Base-by-base conservation (phyloP, 345 rosid species). In the Eucalyptus melliodora region DNA sequence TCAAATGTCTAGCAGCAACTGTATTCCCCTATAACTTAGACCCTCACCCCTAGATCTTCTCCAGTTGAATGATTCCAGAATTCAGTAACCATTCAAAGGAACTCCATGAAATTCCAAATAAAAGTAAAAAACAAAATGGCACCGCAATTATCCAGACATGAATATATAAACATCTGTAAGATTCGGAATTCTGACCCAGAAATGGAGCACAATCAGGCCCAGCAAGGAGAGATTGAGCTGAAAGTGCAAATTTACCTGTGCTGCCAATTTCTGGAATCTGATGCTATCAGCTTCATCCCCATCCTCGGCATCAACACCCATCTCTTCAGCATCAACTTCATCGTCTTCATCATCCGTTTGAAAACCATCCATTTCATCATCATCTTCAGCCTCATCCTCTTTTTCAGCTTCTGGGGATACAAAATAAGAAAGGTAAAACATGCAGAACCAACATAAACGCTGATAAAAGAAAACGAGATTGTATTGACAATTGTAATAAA, bases 341-440 rank as follows among this genome's bases (percentile, higher is more conserved):
- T 95, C 96, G 40, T 95, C 96, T 13, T 98, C 99, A 69, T 96
- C 99, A 92, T 97, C 98, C 77, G 96, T 96, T 88, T 93, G 94
- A 91, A 96, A 96, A 91, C 99, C 98, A 93, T 97, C 97, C 97
- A 96, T 98, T 72, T 96, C 97, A 93, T 94, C 99, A 90, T 96
- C 98, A 93, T 94, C 96, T 91, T 94, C 99, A 50, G 91, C 96
- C 92, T 94, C 97, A 86, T 93, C 95, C 50, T 91, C 99, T 92
- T 98, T 96, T 13, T 96, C 99, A 92, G 98, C 96, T 94, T 96
- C 99, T 98, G 94, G 47, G 16, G 89, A 87, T 72, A 69, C 53
- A 69, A 45, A 23, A 47, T 44, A 50, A 51, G 50, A 40, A 23
- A 88, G 47, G 30, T 77, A 77, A 77, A 40, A 40, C 85, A 37